A percentile compares a stretch with the other conserved stretches of the same genome.
Conservation (phyloP, 177 flowering plant species). For the Vitis hybrid region DNA sequence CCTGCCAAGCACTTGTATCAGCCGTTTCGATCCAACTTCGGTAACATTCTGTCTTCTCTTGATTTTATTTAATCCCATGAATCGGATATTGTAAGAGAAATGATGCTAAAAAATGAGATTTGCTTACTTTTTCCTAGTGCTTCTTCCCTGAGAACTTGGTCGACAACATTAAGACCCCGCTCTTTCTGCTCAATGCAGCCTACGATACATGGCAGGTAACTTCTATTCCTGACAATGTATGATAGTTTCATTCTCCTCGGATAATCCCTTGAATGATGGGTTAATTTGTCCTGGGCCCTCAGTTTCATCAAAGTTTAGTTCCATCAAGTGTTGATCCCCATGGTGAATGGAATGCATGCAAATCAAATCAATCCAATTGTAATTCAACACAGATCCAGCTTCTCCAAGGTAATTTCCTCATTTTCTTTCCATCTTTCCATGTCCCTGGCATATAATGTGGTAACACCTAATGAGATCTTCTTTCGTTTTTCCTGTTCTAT, state of each 20-base stretch:
- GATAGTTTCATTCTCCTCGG: not conserved
- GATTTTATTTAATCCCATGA: not conserved
- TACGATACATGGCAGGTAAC: constrained; percentile 98
- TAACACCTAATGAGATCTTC: not conserved
- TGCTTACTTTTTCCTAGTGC: constrained; percentile 49
- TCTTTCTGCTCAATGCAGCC: constrained; percentile 88
- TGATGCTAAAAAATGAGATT: not conserved
- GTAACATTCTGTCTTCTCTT: constrained; percentile 34
- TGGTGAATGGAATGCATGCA: constrained; percentile 66
- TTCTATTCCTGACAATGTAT: not conserved
- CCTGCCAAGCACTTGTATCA: constrained; percentile 74
- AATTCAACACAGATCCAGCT: constrained; percentile 62
- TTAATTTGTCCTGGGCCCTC: constrained; percentile 13
- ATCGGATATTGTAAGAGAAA: not conserved
- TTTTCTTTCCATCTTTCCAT: not conserved
- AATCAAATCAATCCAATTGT: constrained; percentile 52
- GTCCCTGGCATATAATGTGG: not conserved
- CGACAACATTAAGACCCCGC: constrained; percentile 65
- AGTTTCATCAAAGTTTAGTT: constrained; percentile 77
- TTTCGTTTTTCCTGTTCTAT: not conserved
- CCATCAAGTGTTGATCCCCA: constrained; percentile 77
- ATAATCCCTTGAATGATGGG: not conserved
- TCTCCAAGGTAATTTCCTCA: constrained; percentile 56
- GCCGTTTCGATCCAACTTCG: constrained; percentile 68
- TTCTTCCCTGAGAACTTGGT: constrained; percentile 93